Base-by-base conservation (phyloP, 2,329 filamentous ascomycete genomes). In the Colletotrichum tamarilloi region DNA sequence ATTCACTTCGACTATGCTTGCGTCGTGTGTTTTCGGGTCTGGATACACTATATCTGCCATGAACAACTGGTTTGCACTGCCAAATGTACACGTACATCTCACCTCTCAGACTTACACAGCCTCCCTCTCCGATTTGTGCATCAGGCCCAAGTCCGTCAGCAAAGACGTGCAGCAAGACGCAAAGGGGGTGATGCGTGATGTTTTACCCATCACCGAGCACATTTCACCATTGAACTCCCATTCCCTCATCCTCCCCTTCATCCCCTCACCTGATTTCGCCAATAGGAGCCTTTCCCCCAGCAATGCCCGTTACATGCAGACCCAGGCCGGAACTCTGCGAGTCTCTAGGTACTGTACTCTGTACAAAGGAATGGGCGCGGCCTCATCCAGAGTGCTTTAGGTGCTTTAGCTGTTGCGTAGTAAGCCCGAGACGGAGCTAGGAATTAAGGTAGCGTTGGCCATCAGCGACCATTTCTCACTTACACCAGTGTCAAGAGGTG, bases 141-240 rank as follows among this genome's bases (percentile, higher is more conserved):
- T 67, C 38, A 62, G 53, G 56, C 32, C 46, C 55, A 62, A 30
- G 35, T 63, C 66, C 70, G 70, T 73, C 70, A 69, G 66, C 70
- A 70, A 72, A 69, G 28, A 62, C 69, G 69, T 70, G 67, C 67
- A 70, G 68, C 56, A 49, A 49, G 19, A 49, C 16, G 4, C 16
- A n/a, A 49, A 49, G 19, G 19, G 42, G 42, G 19, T 49, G n/a
- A 59, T 52, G 66, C n/a, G 42, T 26, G 59, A 69, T 59, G 66
- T 73, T 73, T 69, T 56, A 73, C 49, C 59, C 30, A 60, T 26
- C 59, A 56, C 70, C 66, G 70, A 73, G 70, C 70, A 69, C 68
- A 46, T 46, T n/a, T 46, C 19, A 46, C 42, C 42, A 46, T 46
- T n/a, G 16, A n/a, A n/a, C 42, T 46, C 42, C 42, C 35, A 42